These are phyloP conservation scores for Aspergillus arachidicola DNA, from an alignment of 2,329 filamentous ascomycete species.

Conservation along the genomic window DNA sequence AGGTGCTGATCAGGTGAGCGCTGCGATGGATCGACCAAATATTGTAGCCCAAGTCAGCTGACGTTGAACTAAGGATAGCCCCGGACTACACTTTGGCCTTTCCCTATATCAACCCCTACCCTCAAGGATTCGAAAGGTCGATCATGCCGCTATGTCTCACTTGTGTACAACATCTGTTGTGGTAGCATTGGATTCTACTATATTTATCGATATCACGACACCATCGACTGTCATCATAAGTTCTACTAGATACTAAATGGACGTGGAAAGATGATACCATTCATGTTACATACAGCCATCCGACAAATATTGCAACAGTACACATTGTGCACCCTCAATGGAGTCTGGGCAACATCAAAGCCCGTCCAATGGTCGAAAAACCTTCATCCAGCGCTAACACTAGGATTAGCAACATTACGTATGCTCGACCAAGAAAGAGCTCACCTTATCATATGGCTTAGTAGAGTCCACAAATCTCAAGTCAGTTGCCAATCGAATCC, in stretches of 20 bases:
- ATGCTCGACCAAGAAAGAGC: background rate
- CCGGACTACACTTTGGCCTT: background rate
- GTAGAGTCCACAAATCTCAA: constrained; percentile 3
- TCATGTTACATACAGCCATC: background rate
- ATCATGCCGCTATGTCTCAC: background rate
- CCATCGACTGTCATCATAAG: background rate
- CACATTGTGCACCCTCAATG: accelerated
- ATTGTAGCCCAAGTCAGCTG: background rate
- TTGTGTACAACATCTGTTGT: background rate
- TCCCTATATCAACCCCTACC: background rate
- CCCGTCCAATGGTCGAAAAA: background rate
- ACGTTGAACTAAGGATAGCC: background rate
- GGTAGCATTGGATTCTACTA: background rate
- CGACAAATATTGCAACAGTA: background rate
- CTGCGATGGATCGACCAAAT: background rate
- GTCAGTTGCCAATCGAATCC: constrained; percentile 1
- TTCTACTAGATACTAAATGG: background rate
- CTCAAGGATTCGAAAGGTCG: background rate
- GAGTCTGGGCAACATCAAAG: background rate
- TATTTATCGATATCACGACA: background rate
- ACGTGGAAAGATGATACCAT: background rate
- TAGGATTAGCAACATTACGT: background rate
- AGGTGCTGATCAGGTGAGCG: background rate
- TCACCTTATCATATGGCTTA: background rate
- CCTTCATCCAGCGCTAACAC: background rate